These are phyloP conservation scores for Strobilomyces confusus DNA, from an alignment of 768 basidiomycete genomes.

Conservation along the genomic window DNA sequence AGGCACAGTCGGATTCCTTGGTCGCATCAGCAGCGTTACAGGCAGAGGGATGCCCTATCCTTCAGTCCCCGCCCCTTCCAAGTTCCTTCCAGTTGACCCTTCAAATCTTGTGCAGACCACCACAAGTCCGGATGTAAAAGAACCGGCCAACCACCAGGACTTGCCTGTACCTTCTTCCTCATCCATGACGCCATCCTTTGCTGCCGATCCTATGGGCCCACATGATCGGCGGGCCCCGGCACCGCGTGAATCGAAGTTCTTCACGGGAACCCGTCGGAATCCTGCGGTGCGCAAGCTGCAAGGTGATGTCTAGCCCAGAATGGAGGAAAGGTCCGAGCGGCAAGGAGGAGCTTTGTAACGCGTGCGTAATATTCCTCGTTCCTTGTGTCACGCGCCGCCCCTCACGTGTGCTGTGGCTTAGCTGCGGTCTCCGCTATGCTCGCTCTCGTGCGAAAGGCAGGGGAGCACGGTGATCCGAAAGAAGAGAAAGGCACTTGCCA, in stretches of 20 bases:
- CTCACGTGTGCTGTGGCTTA: slow-evolving; percentile 32
- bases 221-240: no score
- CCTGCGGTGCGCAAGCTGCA: slow-evolving; percentile 73
- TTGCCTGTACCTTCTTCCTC: slow-evolving; percentile 27
- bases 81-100: no score
- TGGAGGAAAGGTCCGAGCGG: slow-evolving; percentile 91
- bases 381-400: slow-evolving; percentile 7
- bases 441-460: slow-evolving; percentile 87
- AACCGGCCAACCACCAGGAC: no score
- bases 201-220: slow-evolving; percentile 36
- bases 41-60: no score
- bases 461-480: slow-evolving; percentile 58
- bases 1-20: no score
- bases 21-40: no score
- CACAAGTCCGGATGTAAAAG: no score
- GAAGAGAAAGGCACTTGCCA: slow-evolving; percentile 45
- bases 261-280: slow-evolving; percentile 61
- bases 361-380: slow-evolving; percentile 50
- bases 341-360: slow-evolving; percentile 89
- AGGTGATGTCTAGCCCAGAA: slow-evolving; percentile 77
- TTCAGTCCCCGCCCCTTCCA: no score
- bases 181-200: slow-evolving; percentile 24
- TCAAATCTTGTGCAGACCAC: no score
- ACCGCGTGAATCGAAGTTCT: slow-evolving; percentile 51
- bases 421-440: slow-evolving; percentile 83